These are phyloP conservation scores for Pythium scleroteichum DNA, from an alignment of 352 stramenopile species.

Conservation along the genomic window DNA sequence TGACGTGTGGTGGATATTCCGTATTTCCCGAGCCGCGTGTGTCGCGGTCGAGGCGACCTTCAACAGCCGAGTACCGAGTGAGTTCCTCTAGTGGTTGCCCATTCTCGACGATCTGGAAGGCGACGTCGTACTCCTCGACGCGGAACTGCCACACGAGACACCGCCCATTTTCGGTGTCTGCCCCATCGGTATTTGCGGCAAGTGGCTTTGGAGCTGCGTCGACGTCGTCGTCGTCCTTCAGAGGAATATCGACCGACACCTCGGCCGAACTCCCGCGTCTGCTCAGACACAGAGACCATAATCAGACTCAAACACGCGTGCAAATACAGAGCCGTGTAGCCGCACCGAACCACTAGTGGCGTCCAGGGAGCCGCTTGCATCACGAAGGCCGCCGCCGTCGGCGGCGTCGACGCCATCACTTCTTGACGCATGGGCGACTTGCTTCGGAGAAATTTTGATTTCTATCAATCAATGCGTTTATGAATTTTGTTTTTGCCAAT, in stretches of 20 bases:
- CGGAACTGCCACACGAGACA: slow-evolving; percentile 55
- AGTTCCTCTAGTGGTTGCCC: slow-evolving; percentile 33
- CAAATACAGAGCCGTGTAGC: neutral
- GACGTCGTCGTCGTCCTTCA: slow-evolving; percentile 15
- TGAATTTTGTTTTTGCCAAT: slow-evolving; percentile 38
- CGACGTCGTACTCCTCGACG: slow-evolving; percentile 60
- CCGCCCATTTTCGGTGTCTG: neutral
- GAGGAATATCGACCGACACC: slow-evolving; percentile 37
- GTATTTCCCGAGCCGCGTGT: neutral
- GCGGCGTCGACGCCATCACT: neutral
- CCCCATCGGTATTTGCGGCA: neutral
- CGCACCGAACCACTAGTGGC: slow-evolving; percentile 44
- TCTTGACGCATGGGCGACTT: neutral
- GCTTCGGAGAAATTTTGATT: neutral
- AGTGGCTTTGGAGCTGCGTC: neutral
- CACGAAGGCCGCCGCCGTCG: slow-evolving; percentile 45
- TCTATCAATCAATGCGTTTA: neutral
- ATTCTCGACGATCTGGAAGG: slow-evolving; percentile 62
- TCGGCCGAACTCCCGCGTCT: slow-evolving; percentile 57
- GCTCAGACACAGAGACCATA: neutral
- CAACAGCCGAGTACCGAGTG: slow-evolving; percentile 34
- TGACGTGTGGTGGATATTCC: slow-evolving; percentile 4
- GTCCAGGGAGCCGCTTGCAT: slow-evolving; percentile 57
- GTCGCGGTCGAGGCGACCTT: neutral
- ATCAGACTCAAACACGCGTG: neutral